These are phyloP conservation scores for Geotrichum siamense DNA, from an alignment of 1,139 yeast genomes.

Conservation along the genomic window DNA sequence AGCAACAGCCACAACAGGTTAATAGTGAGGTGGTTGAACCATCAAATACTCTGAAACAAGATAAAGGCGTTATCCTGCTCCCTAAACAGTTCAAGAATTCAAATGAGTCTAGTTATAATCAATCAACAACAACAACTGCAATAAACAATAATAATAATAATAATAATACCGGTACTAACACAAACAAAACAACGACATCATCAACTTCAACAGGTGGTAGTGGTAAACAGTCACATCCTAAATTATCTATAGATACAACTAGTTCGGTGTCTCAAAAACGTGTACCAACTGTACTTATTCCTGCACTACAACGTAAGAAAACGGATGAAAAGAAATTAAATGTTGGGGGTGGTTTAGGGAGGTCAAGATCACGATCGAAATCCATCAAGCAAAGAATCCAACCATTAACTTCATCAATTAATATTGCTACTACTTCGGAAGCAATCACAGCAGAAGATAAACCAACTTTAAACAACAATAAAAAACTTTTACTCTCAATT, in stretches of 20 bases:
- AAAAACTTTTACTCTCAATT: conserved; percentile 12
- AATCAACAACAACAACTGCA: background rate
- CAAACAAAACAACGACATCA: background rate
- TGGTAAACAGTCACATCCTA: background rate
- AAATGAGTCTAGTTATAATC: background rate
- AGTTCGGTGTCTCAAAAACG: conserved; percentile 1
- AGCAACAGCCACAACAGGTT: background rate
- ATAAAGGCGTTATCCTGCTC: conserved; percentile 13
- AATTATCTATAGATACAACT: conserved; percentile 1
- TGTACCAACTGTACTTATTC: background rate
- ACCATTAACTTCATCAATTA: background rate
- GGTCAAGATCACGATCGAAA: background rate
- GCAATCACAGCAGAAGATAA: background rate
- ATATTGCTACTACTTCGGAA: background rate
- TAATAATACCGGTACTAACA: background rate
- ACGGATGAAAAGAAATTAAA: background rate
- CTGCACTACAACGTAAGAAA: background rate
- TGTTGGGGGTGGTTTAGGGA: background rate
- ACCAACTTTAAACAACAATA: conserved; percentile 11
- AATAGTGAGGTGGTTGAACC: background rate
- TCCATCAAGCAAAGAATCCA: background rate
- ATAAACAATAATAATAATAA: background rate
- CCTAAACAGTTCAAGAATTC: conserved; percentile 10
- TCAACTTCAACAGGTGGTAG: background rate
- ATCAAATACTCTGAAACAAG: conserved; percentile 28